Conservation (phyloP, 1,139 yeast species). For the Yamadazyma epiphylla region DNA sequence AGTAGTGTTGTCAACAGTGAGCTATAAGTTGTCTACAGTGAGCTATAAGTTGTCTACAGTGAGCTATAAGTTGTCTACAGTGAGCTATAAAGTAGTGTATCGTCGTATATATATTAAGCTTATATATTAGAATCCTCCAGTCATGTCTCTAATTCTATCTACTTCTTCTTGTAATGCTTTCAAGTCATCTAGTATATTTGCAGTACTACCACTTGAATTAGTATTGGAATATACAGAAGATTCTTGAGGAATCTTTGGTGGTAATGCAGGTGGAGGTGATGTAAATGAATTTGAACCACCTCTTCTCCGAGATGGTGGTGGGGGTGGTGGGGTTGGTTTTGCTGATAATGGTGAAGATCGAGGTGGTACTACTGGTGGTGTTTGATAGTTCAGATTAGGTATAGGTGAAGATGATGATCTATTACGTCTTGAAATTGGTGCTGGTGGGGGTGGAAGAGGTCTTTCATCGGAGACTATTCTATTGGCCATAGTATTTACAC, state of each 20-base stretch:
- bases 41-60: too few relatives aligned
- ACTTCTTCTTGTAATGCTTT: slow-evolving; percentile 65
- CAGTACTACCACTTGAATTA: slow-evolving; percentile 30
- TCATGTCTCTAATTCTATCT: slow-evolving; percentile 47
- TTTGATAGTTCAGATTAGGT: slow-evolving; percentile 17
- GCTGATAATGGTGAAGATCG: slow-evolving; percentile 17
- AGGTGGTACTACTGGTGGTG: slow-evolving; percentile 5
- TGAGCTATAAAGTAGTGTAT: too few relatives aligned
- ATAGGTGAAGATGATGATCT: slow-evolving; percentile 45
- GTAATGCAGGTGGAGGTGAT: slow-evolving; percentile 26
- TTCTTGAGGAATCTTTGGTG: slow-evolving; percentile 26
- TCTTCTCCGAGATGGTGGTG: slow-evolving; percentile 40
- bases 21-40: too few relatives aligned
- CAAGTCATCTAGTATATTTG: slow-evolving; percentile 56
- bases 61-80: too few relatives aligned
- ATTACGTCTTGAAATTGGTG: slow-evolving; percentile 31
- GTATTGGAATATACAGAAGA: not conserved
- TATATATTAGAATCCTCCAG: slow-evolving; percentile 49
- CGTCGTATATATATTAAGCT: too few relatives aligned
- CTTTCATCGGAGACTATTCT: slow-evolving; percentile 17
- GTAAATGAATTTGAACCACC: slow-evolving; percentile 11
- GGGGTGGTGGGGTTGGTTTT: slow-evolving; percentile 38
- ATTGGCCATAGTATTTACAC: slow-evolving; percentile 29
- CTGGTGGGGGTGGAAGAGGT: slow-evolving; percentile 40
- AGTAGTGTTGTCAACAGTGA: too few relatives aligned